A percentile compares a stretch with the other conserved stretches of the same genome.
Conservation (phyloP, 2,329 filamentous ascomycete genomes). For the Aspergillus neoniger region DNA sequence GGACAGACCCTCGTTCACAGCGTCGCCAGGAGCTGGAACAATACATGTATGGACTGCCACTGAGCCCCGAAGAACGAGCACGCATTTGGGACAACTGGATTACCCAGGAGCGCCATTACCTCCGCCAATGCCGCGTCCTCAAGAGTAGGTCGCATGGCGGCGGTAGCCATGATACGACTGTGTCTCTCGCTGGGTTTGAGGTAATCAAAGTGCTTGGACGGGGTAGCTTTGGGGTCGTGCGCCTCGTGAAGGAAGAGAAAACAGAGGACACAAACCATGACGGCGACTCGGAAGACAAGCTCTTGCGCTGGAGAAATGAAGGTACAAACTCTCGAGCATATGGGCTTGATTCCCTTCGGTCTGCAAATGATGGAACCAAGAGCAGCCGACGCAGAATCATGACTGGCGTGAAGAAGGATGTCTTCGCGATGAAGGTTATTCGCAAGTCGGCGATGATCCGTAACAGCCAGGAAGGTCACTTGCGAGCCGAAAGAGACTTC, state of each 20-base stretch:
- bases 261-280: not conserved
- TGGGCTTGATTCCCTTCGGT: constrained; percentile 15
- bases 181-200: constrained; percentile 70
- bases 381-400: constrained; percentile 32
- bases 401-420: constrained; percentile 52
- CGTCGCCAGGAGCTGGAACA: constrained; percentile 65
- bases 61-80: constrained; percentile 57
- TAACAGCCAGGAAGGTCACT: constrained; percentile 87
- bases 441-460: constrained; percentile 90
- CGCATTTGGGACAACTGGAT: constrained; percentile 62
- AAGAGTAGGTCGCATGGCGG: constrained; percentile 59
- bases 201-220: constrained; percentile 81
- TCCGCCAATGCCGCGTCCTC: constrained; percentile 71
- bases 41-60: constrained; percentile 61
- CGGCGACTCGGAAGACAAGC: not conserved
- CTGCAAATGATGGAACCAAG: constrained; percentile 26
- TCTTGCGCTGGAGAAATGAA: constrained; percentile 9
- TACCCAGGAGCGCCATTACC: constrained; percentile 69
- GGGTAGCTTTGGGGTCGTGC: constrained; percentile 91
- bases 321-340: constrained; percentile 19
- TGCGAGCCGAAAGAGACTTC: constrained; percentile 89
- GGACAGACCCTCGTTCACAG: constrained; percentile 60
- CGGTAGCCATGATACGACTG: constrained; percentile 47
- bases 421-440: constrained; percentile 97
- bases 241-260: constrained; percentile 71